Evolutionary conservation across 192 early-diverging fungal genomes (phyloP), one percentile per base, ranked within the genome.

Genomic region (Podila epigama): DNA sequence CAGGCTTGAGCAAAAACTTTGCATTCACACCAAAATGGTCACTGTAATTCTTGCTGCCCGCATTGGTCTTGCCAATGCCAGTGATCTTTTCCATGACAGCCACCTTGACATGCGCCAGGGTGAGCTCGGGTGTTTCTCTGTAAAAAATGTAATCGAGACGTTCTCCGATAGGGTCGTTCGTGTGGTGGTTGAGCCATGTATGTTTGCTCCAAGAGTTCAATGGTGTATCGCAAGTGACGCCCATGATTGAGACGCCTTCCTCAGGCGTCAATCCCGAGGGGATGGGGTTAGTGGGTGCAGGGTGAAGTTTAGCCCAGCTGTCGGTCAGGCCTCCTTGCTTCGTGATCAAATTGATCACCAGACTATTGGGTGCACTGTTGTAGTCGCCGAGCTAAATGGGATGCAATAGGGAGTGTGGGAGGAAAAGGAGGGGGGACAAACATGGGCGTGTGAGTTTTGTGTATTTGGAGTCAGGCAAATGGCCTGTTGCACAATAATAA

Each of bases 61-160:
- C 34, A 13, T 13, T 57, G 54, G 32, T 1, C 22, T 11, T 22
- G 15, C 55, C 72, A 36, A 75, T 75, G 33, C 72, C 72, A 1
- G 72, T 58, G 31, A 75, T 68, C 27, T 75, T 34, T 20, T 75
- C 72, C n/a, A 35, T 58, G 42, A 75, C 60, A 27, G 72, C 65
- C 20, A 75, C 72, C 25, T 75, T 60, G 33, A 75, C 72, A 4
- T 51, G 44, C 12, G 51, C 66, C 35, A 83, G 85, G 37, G 31
- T 37, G 56, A 87, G 40, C 52, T 83, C 67, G 3, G 85, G 72
- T 2, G 80, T 83, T 18, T 71, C 68, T 22, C 63, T 63, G 57
- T 75, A 86, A 60, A 88, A 86, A 12, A 88, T 68, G 56, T 85
- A 88, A 32, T 88, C 87, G 11, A 88, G 66, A 25, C 87, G 78